Evolutionary conservation across 2,329 filamentous ascomycete species (phyloP), one percentile per base, ranked within the genome.

Genomic region (Neodidymelliopsis sp.): DNA sequence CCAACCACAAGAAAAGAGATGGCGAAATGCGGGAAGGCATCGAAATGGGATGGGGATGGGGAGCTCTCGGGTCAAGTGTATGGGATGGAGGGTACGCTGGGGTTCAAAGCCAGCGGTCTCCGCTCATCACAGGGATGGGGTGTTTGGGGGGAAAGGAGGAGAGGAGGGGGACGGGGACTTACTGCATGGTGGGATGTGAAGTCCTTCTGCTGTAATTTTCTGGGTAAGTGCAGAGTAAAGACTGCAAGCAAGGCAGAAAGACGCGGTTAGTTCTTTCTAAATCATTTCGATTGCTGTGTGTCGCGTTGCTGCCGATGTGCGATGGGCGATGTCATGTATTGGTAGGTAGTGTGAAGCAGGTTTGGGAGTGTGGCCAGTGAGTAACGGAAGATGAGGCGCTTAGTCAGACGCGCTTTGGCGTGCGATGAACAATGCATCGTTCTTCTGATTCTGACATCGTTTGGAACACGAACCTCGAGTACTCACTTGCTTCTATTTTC

Each of bases 41-140:
- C 18, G 19, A 28, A 10, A 19, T 18, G 34, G 33, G 33, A 34
- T 40, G 38, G 35, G 24, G 39, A 34, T n/a, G n/a, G 19, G 25
- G 15, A 10, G 24, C 25, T 44, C 39, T 48, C 30, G 49, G 49
- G 34, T 53, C 49, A 53, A 53, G 49, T 53, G 49, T 53, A 53
- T 44, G 27, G n/a, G 11, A n/a, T n/a, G n/a, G 37, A 35, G 34
- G 29, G 20, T 7, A 31, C 49, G 37, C 31, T 36, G 49, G 42
- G 49, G 49, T 52, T 52, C 42, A 52, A 37, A 46, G n/a, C 49
- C 41, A 36, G 37, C 42, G 49, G n/a, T 28, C n/a, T 52, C 49
- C 49, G 28, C 38, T 53, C 49, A 53, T 53, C 49, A 53, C 18
- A 9, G 8, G 35, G n/a, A 6, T 13, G 20, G n/a, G 11, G 6